Evolutionary conservation across 352 stramenopile species (phyloP), one percentile per base, ranked within the genome.

Genomic region (Globisporangium abappressorium): DNA sequence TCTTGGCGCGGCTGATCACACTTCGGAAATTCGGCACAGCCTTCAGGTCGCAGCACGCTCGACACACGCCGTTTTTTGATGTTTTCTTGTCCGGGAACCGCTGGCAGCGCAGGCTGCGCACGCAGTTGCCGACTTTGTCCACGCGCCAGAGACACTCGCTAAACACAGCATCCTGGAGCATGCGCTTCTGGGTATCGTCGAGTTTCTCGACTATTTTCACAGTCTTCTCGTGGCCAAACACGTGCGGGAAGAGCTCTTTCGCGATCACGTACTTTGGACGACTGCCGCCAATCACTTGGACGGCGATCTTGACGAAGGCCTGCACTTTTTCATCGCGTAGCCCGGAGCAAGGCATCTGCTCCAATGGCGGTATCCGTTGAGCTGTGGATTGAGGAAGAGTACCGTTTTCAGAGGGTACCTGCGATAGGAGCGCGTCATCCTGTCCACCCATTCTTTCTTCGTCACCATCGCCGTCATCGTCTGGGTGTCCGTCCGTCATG

Each of bases 91-190:
- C 79, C 3, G 89, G 77, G 33, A 79, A 74, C 2, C 87, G 77
- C 22, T 78, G 75, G 62, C 87, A 94, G 15, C 83, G 77, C 49
- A 92, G 67, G 74, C 87, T 94, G 56, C 87, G 85, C 5, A 94
- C 80, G 46, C 85, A 94, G 49, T 78, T 80, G 18, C 83, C 84
- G 51, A 77, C 66, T 54, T 92, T 93, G 68, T 94, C 87, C 5
- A 94, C 81, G 22, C 87, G 83, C 87, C 87, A 94, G 8, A 92
- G 65, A 49, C 85, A 93, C 62, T 94, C 87, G 43, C 82, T 89
- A 60, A 90, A 93, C 4, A 93, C 80, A 0, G 85, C 85, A 61
- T 93, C 85, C 36, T 90, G 76, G 4, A 94, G 70, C 30, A 92
- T 64, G 12, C 82, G 72, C 6, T 80, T 76, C 69, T 94, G 77